phyloP scores from a whole-genome alignment of 169 alveolate genomes.

The Cryptosporidium canis region DNA sequence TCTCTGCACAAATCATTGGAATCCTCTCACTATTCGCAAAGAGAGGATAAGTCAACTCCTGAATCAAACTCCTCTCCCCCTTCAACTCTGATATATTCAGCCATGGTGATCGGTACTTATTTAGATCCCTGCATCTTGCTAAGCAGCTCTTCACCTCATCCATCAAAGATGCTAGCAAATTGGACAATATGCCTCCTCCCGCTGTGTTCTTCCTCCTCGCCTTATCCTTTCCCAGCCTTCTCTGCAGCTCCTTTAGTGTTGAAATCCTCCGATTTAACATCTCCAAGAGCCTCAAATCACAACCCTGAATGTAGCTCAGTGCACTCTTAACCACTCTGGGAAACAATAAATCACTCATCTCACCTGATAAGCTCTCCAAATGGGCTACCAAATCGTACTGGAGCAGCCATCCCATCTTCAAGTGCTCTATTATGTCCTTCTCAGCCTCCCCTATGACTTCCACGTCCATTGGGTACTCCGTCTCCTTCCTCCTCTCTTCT shows the following conservation, averaged over 20 bases:
- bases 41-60: too few relatives aligned
- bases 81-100: background rate
- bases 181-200: background rate
- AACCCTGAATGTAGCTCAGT: background rate
- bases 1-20: too few relatives aligned
- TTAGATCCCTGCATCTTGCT: background rate
- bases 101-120: slow-evolving; percentile 38
- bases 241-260: background rate
- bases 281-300: background rate
- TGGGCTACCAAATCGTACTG: background rate
- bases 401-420: background rate
- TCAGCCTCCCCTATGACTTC: background rate
- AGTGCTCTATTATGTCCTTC: background rate
- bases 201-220: background rate
- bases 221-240: background rate
- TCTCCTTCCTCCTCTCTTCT: background rate
- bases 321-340: background rate
- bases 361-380: background rate
- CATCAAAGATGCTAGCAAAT: background rate
- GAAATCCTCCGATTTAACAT: background rate
- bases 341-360: background rate
- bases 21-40: too few relatives aligned
- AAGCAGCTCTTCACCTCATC: background rate
- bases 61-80: background rate
- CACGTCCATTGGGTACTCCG: background rate